Evolutionary conservation across 2,329 filamentous ascomycete species (phyloP).

Genomic region (Aspergillus pseudoglaucus): DNA sequence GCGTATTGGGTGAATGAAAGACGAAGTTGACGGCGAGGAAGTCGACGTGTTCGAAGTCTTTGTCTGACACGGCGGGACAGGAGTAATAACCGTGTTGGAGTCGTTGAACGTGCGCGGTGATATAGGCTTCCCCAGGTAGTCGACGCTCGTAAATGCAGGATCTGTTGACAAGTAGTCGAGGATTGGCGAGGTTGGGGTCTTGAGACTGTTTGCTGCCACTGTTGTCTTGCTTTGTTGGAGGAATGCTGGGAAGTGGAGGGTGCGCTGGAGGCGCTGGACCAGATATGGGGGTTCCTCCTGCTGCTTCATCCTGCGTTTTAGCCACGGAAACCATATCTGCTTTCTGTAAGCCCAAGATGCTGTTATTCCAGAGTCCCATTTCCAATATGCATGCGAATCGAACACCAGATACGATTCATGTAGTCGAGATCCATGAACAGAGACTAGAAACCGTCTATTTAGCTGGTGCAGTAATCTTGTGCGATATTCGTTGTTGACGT

Average conservation of each 20-base stretch:
- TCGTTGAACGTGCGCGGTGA: conserved; percentile 46
- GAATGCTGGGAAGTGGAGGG: not conserved
- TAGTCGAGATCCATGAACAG: not conserved
- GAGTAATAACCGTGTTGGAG: conserved; percentile 46
- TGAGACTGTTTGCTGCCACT: not conserved
- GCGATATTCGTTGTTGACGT: not conserved
- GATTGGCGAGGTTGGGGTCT: conserved; percentile 34
- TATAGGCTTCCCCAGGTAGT: conserved; percentile 43
- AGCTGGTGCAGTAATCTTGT: not conserved
- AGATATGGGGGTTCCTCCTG: not conserved
- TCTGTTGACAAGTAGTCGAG: conserved; percentile 31
- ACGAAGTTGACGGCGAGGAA: conserved; percentile 46
- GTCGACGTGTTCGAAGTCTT: conserved; percentile 38
- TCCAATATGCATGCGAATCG: not conserved
- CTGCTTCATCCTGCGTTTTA: not conserved
- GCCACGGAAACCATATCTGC: not conserved
- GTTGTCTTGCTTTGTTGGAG: not conserved
- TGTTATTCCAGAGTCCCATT: not conserved
- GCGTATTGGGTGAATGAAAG: conserved; percentile 41
- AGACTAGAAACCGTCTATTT: not conserved
- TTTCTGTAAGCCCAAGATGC: not conserved
- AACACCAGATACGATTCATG: not conserved
- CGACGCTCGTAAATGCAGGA: conserved; percentile 45
- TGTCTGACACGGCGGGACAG: conserved; percentile 37
- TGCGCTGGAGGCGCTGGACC: not conserved